Evolutionary conservation across 352 stramenopile genomes (phyloP), one percentile per base, ranked within the genome.

Genomic region (Globisporangium canariense): DNA sequence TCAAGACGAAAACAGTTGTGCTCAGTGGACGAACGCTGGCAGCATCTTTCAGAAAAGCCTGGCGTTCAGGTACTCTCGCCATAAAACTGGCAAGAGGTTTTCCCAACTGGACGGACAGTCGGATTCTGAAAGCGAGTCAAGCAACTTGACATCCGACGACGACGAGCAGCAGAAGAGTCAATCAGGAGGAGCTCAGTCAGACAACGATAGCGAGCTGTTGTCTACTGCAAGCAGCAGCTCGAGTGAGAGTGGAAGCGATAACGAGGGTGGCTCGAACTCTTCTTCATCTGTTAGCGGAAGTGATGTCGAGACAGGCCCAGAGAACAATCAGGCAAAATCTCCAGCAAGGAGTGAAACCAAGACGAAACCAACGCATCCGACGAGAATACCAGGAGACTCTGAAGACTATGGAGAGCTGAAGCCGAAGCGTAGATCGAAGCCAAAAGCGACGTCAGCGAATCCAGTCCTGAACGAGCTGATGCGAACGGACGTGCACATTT

Each of bases 381-480:
- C 34, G 38, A 56, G 38, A 47, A 43, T 45, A n/a, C 22, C 49
- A 32, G 40, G 64, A 7, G 49, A 49, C 20, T 45, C n/a, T 4
- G 56, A 55, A 11, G 56, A 50, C 32, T 40, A 69, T 18, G 45
- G 16, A 14, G 38, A 54, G 6, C 22, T 54, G 32, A 46, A 53
- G 40, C 47, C 50, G 13, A 60, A 54, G 13, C 65, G 53, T 10
- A 25, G 60, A 67, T 55, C 62, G 34, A 73, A 54, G 38, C 40
- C 60, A 52, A 68, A 67, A 36, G 53, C 43, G n/a, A 71, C 52
- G 38, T 61, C 55, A 5, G 55, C 55, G 60, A 67, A 80, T 43
- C 71, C 73, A 34, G 74, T 90, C 56, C 71, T 94, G 18, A 73
- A 87, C 47, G 80, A 92, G 53, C 70, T 94, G 4, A 94, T 94